Conservation (phyloP, 495 filamentous ascomycete genomes). For the Amphirosellinia nigrospora region DNA sequence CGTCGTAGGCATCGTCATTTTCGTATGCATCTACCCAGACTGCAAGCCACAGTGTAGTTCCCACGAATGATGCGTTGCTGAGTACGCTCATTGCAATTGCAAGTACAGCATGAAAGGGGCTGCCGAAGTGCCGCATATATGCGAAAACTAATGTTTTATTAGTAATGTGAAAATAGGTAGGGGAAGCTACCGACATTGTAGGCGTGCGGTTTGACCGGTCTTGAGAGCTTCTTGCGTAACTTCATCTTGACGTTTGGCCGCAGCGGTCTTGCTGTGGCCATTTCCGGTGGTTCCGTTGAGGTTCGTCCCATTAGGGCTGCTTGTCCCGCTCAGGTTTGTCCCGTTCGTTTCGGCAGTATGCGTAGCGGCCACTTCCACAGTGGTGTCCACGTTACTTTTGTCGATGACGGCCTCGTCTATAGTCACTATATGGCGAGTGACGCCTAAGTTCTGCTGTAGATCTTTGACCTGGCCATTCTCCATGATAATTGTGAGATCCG, state of each 20-base stretch:
- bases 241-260: slow-evolving; percentile 38
- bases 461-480: slow-evolving; percentile 48
- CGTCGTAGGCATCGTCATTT: slow-evolving; percentile 38
- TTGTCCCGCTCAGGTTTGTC: slow-evolving; percentile 24
- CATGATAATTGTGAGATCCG: slow-evolving; percentile 49
- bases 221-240: slow-evolving; percentile 41
- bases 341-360: slow-evolving; percentile 28
- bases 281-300: slow-evolving; percentile 21
- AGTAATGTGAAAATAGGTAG: not conserved
- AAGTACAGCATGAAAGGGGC: slow-evolving; percentile 38
- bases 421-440: slow-evolving; percentile 41
- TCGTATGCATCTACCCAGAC: slow-evolving; percentile 60
- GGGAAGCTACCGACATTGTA: slow-evolving; percentile 38
- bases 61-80: slow-evolving; percentile 38
- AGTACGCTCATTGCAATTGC: slow-evolving; percentile 40
- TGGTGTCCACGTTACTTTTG: slow-evolving; percentile 32
- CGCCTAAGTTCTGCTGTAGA: slow-evolving; percentile 44
- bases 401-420: slow-evolving; percentile 28
- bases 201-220: slow-evolving; percentile 41
- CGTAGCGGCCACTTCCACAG: slow-evolving; percentile 29
- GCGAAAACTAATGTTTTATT: slow-evolving; percentile 35
- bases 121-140: slow-evolving; percentile 49
- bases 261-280: slow-evolving; percentile 28
- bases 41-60: slow-evolving; percentile 48
- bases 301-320: slow-evolving; percentile 20